Evolutionary conservation across 306 rosid genomes (phyloP).

Genomic region (Calophaca sinica): DNA sequence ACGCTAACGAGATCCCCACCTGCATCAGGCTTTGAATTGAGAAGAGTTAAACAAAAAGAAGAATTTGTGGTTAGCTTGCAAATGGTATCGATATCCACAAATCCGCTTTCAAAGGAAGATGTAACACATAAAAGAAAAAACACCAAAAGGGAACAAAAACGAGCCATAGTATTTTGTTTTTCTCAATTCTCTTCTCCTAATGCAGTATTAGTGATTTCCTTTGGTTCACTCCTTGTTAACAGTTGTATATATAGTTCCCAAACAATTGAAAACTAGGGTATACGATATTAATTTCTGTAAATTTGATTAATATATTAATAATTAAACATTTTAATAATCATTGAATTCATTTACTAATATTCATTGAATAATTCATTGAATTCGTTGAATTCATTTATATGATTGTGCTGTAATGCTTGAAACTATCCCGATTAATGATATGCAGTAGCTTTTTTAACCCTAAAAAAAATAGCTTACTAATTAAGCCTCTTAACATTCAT

Average conservation of each 20-base stretch:
- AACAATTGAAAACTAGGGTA: not conserved
- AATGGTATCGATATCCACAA: not conserved
- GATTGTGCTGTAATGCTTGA: too few relatives aligned
- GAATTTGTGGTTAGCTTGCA: not conserved
- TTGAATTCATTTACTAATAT: too few relatives aligned
- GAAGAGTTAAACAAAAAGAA: not conserved
- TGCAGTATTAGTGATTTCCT: not conserved
- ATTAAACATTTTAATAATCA: too few relatives aligned
- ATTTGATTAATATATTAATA: too few relatives aligned
- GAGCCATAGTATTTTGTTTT: not conserved
- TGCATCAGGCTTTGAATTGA: not conserved
- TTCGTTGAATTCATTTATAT: too few relatives aligned
- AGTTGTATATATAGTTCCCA: not conserved
- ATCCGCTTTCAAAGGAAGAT: not conserved
- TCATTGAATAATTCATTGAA: too few relatives aligned
- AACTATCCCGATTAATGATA: too few relatives aligned
- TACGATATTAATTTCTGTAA: too few relatives aligned
- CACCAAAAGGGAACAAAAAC: not conserved
- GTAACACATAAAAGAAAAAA: not conserved
- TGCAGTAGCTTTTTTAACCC: too few relatives aligned
- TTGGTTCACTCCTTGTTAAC: not conserved
- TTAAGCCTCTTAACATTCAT: too few relatives aligned
- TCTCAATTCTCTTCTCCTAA: not conserved
- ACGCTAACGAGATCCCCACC: not conserved
- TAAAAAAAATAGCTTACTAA: too few relatives aligned